phyloP scores from a whole-genome alignment of 2,329 filamentous ascomycete genomes.

The Cladophialophora psammophila region DNA sequence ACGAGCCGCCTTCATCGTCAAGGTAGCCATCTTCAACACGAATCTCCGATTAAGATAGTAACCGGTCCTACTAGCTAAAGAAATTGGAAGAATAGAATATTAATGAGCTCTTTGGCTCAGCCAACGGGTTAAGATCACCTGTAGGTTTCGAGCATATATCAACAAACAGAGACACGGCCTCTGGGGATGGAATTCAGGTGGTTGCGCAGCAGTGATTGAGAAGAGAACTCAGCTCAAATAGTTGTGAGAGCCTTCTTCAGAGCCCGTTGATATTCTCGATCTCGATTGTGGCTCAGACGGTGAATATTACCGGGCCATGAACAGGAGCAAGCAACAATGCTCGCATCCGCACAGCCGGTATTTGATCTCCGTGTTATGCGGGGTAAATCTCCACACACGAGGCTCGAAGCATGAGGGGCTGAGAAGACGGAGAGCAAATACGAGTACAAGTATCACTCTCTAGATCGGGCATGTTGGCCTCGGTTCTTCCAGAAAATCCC shows the following conservation, averaged over 20 bases:
- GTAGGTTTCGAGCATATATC: too few species aligned
- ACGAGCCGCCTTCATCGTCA: conserved; percentile 19
- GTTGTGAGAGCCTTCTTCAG: too few species aligned
- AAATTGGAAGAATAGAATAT: too few species aligned
- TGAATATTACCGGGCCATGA: not conserved
- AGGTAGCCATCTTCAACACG: conserved; percentile 4
- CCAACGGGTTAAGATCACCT: too few species aligned
- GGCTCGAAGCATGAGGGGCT: not conserved
- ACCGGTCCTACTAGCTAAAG: too few species aligned
- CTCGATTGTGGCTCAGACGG: not conserved
- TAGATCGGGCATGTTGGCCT: not conserved
- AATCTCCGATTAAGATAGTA: not conserved
- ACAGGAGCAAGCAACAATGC: not conserved
- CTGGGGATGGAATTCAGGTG: too few species aligned
- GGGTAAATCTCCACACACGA: not conserved
- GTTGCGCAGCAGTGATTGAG: too few species aligned
- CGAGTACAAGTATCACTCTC: too few species aligned
- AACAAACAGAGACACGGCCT: too few species aligned
- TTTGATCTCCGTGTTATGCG: not conserved
- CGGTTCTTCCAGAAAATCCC: not conserved
- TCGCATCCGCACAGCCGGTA: not conserved
- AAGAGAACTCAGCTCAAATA: too few species aligned
- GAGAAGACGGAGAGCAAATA: not conserved
- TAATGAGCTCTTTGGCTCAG: too few species aligned
- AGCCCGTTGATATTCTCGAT: too few species aligned